phyloP scores from a whole-genome alignment of 2,329 filamentous ascomycete species.

The Arthroderma uncinatum region DNA sequence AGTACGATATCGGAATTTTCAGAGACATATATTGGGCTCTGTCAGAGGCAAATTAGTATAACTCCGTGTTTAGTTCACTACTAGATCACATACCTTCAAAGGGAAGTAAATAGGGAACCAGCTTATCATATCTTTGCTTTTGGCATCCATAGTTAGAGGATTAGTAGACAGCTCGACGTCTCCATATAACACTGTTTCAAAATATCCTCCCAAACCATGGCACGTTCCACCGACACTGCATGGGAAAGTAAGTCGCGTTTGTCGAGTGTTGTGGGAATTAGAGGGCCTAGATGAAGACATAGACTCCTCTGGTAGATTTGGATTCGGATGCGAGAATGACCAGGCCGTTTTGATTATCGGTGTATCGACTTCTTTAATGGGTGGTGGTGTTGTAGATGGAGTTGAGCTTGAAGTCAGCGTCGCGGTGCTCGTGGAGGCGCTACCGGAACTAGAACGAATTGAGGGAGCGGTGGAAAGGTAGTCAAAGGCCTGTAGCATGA shows the following conservation, averaged over 20 bases:
- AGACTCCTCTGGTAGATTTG: slow-evolving; percentile 26
- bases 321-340: slow-evolving; percentile 36
- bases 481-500: slow-evolving; percentile 81
- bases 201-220: slow-evolving; percentile 87
- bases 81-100: slow-evolving; percentile 57
- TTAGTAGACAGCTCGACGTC: slow-evolving; percentile 84
- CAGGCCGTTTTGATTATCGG: slow-evolving; percentile 35
- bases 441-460: slow-evolving; percentile 6
- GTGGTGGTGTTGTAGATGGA: slow-evolving; percentile 20
- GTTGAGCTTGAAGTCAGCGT: slow-evolving; percentile 8
- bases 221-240: slow-evolving; percentile 69
- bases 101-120: slow-evolving; percentile 99
- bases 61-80: not conserved
- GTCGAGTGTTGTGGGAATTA: slow-evolving; percentile 86
- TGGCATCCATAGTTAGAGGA: slow-evolving; percentile 78
- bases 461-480: slow-evolving; percentile 57
- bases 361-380: slow-evolving; percentile 24
- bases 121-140: slow-evolving; percentile 96
- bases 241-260: slow-evolving; percentile 65
- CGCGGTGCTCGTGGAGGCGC: slow-evolving; percentile 10
- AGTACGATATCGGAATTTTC: slow-evolving; percentile 76
- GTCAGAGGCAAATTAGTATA: slow-evolving; percentile 3
- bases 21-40: slow-evolving; percentile 79
- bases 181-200: slow-evolving; percentile 85
- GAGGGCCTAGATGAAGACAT: slow-evolving; percentile 43